Evolutionary conservation across 2,329 filamentous ascomycete genomes (phyloP), one percentile per base, ranked within the genome.

Genomic region (Venturia carpophila): DNA sequence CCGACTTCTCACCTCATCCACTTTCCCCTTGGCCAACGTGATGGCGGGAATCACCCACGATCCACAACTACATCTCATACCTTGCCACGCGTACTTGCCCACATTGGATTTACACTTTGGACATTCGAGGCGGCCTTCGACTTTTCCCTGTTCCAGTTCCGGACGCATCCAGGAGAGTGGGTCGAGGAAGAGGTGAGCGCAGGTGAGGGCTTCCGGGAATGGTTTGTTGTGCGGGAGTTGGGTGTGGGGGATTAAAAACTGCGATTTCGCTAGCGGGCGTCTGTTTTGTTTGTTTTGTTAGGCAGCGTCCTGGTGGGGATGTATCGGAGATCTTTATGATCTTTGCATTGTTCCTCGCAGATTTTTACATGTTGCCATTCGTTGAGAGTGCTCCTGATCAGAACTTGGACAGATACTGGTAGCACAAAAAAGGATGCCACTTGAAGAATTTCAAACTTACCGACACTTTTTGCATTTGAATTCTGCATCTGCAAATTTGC

Each of bases 71-170:
- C 94, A 99, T 74, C 87, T 87, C 82, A 97, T 88, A 17, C 94
- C 94, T 74, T 95, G 91, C 94, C 94, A 99, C 63, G 93, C 90
- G 73, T 97, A 99, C 71, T 94, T 90, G 47, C 94, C 94, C 60
- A 97, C 85, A 63, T 91, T 91, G 49, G 90, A 86, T 60, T 84
- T 85, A 75, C 94, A 99, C 71, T 88, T 89, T 11, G 94, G 93
- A 72, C 94, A 99, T 66, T 87, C 84, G 41, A 99, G 80, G 11
- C 93, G 86, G 30, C 94, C 94, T 67, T 92, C 90, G 30, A 97
- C 81, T 67, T 87, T 85, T 37, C 90, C 92, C 71, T 89, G 84
- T 70, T 92, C 89, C n/a, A 99, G 84, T 71, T 88, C 87, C 0
- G 87, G 80, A 7, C 90, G 86, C 94, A 99, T 99, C 94, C 94